Percentiles rank a stretch among this genome's conserved stretches.
These are phyloP conservation scores for Ustilago lituana DNA, from an alignment of 1,284 basidiomycete species.

Conservation along the genomic window DNA sequence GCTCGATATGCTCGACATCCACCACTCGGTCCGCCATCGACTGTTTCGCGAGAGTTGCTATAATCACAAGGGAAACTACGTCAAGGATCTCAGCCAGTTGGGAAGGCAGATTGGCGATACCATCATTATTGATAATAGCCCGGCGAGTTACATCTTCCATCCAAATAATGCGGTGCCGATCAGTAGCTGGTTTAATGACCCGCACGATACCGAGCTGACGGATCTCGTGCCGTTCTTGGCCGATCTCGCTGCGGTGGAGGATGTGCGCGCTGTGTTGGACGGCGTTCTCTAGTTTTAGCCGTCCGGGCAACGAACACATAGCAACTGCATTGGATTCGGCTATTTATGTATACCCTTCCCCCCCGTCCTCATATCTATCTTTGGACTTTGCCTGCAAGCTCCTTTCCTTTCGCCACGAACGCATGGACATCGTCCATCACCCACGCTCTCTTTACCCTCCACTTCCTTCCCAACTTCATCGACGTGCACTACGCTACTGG, in stretches of 20 bases:
- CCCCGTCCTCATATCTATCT: neutral
- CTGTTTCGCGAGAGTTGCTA: conserved; percentile 98
- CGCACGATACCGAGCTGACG: conserved; percentile 86
- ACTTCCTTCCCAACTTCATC: too few species aligned
- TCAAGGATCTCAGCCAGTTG: conserved; percentile 97
- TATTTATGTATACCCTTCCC: neutral
- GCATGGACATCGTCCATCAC: too few species aligned
- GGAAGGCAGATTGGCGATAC: conserved; percentile 90
- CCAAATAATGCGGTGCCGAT: conserved; percentile 99
- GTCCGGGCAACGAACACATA: too few species aligned
- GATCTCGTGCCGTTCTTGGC: conserved; percentile 92
- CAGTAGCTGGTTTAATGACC: conserved; percentile 94
- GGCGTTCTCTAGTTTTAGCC: conserved; percentile 64
- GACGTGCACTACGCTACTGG: too few species aligned
- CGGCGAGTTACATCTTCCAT: conserved; percentile 98
- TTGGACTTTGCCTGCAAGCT: neutral
- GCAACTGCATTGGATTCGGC: too few species aligned
- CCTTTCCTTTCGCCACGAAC: neutral
- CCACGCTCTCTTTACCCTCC: too few species aligned
- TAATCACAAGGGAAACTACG: conserved; percentile 98
- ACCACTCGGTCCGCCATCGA: conserved; percentile 91
- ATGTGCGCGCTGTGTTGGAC: conserved; percentile 90
- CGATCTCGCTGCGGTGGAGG: conserved; percentile 84
- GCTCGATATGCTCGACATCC: conserved; percentile 91
- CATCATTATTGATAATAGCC: conserved; percentile 98